Percentiles rank a stretch among this genome's conserved stretches.
Conservation (phyloP, 768 basidiomycete genomes). For the Thelephora ganbajun region DNA sequence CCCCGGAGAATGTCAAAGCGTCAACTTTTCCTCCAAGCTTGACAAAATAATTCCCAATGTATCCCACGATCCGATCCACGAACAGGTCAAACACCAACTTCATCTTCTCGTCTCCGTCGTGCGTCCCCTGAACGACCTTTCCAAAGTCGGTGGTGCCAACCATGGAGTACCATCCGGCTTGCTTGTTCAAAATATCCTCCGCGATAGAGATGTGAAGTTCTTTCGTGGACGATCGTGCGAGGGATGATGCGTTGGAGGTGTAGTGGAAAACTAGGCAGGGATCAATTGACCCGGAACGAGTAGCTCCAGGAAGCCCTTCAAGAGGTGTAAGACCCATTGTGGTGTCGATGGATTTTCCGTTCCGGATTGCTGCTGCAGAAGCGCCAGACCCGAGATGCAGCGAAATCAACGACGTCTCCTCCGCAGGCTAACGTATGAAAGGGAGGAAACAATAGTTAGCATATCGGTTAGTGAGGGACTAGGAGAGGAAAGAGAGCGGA, state of each 20-base stretch:
- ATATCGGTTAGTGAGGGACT: neutral
- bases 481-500: neutral
- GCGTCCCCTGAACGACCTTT: constrained; percentile 32
- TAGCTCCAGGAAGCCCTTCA: constrained; percentile 81
- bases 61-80: constrained; percentile 62
- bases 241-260: constrained; percentile 14
- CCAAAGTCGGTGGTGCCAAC: constrained; percentile 78
- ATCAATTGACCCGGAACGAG: constrained; percentile 72
- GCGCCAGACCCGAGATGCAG: constrained; percentile 89
- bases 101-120: constrained; percentile 20
- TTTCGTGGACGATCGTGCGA: constrained; percentile 32
- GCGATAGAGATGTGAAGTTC: constrained; percentile 50
- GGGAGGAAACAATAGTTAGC: constrained; percentile 20
- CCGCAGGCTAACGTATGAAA: neutral
- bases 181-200: constrained; percentile 60
- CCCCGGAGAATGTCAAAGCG: constrained; percentile 76
- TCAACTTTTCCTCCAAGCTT: constrained; percentile 58
- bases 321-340: constrained; percentile 88
- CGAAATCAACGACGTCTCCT: constrained; percentile 42
- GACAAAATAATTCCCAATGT: constrained; percentile 60
- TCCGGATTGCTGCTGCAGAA: constrained; percentile 60
- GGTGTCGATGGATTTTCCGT: constrained; percentile 70
- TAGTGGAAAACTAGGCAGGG: constrained; percentile 84
- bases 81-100: constrained; percentile 69
- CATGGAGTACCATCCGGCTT: constrained; percentile 67